Base-by-base conservation (phyloP, 2,329 filamentous ascomycete genomes). In the Aspergillus pseudotamarii region DNA sequence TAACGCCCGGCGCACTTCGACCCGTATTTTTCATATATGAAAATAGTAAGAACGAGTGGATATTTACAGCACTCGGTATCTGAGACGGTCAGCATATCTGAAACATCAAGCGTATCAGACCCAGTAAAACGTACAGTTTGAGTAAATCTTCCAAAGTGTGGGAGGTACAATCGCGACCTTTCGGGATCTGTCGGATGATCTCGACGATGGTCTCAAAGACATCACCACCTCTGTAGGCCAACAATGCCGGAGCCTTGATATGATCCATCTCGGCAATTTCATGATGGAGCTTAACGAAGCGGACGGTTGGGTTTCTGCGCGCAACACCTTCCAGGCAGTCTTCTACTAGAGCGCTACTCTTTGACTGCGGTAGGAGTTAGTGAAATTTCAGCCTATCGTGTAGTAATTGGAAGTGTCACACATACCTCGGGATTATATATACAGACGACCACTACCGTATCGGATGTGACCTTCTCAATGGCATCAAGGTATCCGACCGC, bases 251-350 rank as follows among this genome's bases (percentile, higher is more conserved):
- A 2, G 97, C 91, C 53, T 90, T 90, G 36, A 93, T 91, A 63
- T 91, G 88, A 76, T 97, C 93, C 83, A 98, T 97, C 76, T 98
- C 94, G 43, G 97, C 96, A 63, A 97, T 94, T 66, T 91, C 89
- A 75, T 93, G 92, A 78, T 96, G 90, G 55, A 98, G 86, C 80
- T 94, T 96, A 80, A 98, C 86, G 75, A 99, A 98, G 73, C 92
- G 92, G 38, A 91, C 86, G 11, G 88, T 86, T 26, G 87, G 84
- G 74, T 97, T 84, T 64, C 86, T 83, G 65, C 85, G 83, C 48
- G 96, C 93, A 32, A 98, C 84, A 1, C 90, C 90, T 58, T 84
- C 81, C 70, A 99, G 84, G 58, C 91, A 93, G 46, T 88, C 85
- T 76, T 97, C 92, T 64, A 97, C 90, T 62, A 92, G 86, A 48